Evolutionary conservation across 306 rosid genomes (phyloP).

Genomic region (Trifolium dubium): DNA sequence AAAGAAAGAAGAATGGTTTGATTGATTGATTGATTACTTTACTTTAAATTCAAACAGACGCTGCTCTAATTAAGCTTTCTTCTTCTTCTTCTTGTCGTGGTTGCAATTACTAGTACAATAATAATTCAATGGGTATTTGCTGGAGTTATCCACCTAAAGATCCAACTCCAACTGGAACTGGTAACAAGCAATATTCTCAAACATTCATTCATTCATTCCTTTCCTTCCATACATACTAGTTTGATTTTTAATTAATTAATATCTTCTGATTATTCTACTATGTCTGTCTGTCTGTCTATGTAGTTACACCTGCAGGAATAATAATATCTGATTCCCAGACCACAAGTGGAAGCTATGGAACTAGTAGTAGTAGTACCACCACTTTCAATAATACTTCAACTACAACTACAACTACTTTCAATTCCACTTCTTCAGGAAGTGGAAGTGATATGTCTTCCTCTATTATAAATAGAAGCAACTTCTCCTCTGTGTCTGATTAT

Average conservation of each 20-base stretch:
- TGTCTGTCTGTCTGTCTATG: not conserved
- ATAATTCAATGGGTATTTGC: not conserved
- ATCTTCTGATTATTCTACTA: not conserved
- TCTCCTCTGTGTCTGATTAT: slow-evolving; percentile 33
- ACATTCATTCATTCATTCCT: not conserved
- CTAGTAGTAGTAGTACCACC: slow-evolving; percentile 27
- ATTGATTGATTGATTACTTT: not conserved
- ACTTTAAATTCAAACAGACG: not conserved
- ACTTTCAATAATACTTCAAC: slow-evolving; percentile 41
- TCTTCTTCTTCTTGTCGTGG: not conserved
- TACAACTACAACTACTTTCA: slow-evolving; percentile 38
- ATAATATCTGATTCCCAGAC: slow-evolving; percentile 46
- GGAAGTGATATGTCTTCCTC: slow-evolving; percentile 37
- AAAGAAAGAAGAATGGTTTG: not conserved
- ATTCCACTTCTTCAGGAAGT: slow-evolving; percentile 52
- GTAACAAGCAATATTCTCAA: not conserved
- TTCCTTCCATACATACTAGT: too few species aligned
- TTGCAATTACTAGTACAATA: not conserved
- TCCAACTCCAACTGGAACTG: slow-evolving; percentile 9
- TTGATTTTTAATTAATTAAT: too few species aligned
- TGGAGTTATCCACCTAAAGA: not conserved
- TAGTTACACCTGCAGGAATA: slow-evolving; percentile 45
- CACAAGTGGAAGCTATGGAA: slow-evolving; percentile 53
- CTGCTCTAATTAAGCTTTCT: not conserved
- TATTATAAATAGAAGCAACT: slow-evolving; percentile 55